Evolutionary conservation across 2,329 filamentous ascomycete species (phyloP), one percentile per base, ranked within the genome.

Genomic region (Xylaria sp.): DNA sequence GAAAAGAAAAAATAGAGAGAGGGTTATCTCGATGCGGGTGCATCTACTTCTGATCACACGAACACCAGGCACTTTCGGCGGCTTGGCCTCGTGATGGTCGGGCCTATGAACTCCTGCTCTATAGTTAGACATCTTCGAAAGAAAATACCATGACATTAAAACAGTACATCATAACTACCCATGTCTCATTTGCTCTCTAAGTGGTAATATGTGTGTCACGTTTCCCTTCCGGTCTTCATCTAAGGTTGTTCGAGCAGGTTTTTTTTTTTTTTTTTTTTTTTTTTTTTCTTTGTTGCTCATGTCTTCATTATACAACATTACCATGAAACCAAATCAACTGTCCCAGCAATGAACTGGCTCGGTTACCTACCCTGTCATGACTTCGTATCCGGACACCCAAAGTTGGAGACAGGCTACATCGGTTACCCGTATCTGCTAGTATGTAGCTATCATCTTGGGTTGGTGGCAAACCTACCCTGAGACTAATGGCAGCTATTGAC

Each of bases 401-500:
- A 46, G 41, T 23, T 34, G 46, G 28, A 55, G 58, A 20, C 58
- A 34, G 13, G 39, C 8, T 37, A 61, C 25, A 50, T 28, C 18
- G 37, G 25, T 56, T 37, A 23, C 61, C 3, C 44, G 55, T 37
- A 37, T 55, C 52, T 28, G 28, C 28, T 28, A 28, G 3, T 55
- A n/a, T n/a, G n/a, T n/a, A 54, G 56, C 57, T 66, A 37, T 62
- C 63, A n/a, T 37, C 48, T 66, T 61, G 58, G 66, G 51, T 50
- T 62, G 55, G 65, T 62, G 60, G 65, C 56, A 46, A 34, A 32
- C 32, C 23, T n/a, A 48, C 18, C 34, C 34, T 9, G 37, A 20
- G 28, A 39, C 68, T 52, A 65, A 58, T 18, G 61, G 9, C 56
- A n/a, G 34, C 60, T 70, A 70, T 68, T 48, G 65, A 68, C 65